A percentile compares a stretch with the other conserved stretches of the same genome.
phyloP scores from a whole-genome alignment of 106 monocot species.

The Dendrobium nobile region DNA sequence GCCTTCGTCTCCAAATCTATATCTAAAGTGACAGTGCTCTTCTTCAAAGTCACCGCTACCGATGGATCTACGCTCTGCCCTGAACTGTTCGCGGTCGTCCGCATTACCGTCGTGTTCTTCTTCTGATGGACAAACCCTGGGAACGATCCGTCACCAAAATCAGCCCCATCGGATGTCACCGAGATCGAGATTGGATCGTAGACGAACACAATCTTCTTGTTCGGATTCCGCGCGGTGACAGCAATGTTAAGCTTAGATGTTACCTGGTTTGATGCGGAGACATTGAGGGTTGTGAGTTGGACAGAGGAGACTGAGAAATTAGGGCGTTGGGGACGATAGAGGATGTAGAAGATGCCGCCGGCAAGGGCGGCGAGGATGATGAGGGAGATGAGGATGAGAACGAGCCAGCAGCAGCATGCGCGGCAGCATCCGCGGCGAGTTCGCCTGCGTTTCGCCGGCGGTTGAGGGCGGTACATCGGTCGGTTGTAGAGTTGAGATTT shows the following conservation, averaged over 20 bases:
- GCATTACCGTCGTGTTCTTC: conserved; percentile 27
- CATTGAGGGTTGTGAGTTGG: conserved; percentile 34
- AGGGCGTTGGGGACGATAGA: conserved; percentile 51
- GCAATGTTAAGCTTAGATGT: conserved; percentile 30
- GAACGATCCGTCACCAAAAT: conserved; percentile 24
- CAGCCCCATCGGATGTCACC: conserved; percentile 18
- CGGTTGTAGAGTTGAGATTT: conserved; percentile 47
- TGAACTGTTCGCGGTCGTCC: conserved; percentile 11
- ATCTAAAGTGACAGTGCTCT: conserved; percentile 24
- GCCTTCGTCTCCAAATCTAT: conserved; percentile 54
- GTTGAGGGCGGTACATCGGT: conserved; percentile 16
- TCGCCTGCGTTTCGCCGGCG: conserved; percentile 17
- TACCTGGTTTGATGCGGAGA: conserved; percentile 25
- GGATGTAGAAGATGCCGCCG: conserved; percentile 50
- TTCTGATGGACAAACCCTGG: conserved; percentile 27
- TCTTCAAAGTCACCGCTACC: conserved; percentile 29
- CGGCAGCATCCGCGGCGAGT: conserved; percentile 34
- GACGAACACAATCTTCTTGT: conserved; percentile 42
- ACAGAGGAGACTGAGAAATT: conserved; percentile 40
- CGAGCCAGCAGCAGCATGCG: conserved; percentile 36
- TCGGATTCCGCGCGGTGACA: conserved; percentile 49
- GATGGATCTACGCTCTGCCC: conserved; percentile 14
- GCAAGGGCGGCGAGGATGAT: conserved; percentile 55
- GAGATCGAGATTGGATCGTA: conserved; percentile 41
- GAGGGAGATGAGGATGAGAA: conserved; percentile 35